Conservation (phyloP, 805 yeast species). For the Starmerella bombicola region DNA sequence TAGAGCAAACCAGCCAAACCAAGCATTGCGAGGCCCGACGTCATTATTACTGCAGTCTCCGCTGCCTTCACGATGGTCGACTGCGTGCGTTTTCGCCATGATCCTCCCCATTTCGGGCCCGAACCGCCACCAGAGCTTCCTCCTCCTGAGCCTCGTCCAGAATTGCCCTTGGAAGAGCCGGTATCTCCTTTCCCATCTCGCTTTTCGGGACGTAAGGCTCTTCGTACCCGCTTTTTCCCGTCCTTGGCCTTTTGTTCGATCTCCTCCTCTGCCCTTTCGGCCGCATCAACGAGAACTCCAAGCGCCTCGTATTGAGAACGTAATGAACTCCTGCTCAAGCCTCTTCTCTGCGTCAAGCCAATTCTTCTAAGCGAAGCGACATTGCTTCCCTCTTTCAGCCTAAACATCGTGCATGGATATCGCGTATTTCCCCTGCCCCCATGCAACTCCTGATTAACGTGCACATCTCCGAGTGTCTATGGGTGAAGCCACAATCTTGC, state of each 20-base stretch:
- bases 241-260: slow-evolving; percentile 3
- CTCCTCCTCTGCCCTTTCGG: slow-evolving; percentile 13
- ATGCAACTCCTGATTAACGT: no score
- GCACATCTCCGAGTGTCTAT: no score
- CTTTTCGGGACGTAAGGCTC: background rate
- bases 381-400: no score
- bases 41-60: slow-evolving; percentile 61
- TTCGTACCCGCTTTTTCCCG: background rate
- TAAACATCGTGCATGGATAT: no score
- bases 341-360: no score
- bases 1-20: slow-evolving; percentile 63
- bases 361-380: no score
- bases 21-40: slow-evolving; percentile 53
- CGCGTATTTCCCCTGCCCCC: no score
- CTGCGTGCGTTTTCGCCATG: slow-evolving; percentile 8
- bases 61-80: slow-evolving; percentile 16
- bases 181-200: background rate
- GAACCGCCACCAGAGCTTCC: slow-evolving; percentile 1
- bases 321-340: no score
- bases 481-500: no score
- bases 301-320: slow-evolving; percentile 17
- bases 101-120: background rate
- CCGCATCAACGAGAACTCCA: slow-evolving; percentile 16
- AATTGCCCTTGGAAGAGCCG: background rate
- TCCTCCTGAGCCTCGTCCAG: background rate